Base-by-base conservation (phyloP, 2,329 filamentous ascomycete genomes). In the Chaetoscypha palmicola region DNA sequence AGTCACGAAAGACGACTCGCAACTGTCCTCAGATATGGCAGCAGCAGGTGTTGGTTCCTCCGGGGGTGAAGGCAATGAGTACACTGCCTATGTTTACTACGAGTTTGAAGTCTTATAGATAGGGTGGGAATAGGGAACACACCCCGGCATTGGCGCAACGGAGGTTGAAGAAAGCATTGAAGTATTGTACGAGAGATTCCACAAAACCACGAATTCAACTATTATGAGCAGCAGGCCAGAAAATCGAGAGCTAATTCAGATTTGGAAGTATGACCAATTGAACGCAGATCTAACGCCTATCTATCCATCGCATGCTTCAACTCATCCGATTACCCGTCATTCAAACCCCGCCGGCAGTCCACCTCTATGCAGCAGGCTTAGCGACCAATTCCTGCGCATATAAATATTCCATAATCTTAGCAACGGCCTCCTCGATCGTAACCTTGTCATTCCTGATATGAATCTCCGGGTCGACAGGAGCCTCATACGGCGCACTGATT, bases 81-180 rank as follows among this genome's bases (percentile, higher is more conserved):
- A 97, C 70, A 92, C 88, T 48, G 84, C 92, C 31, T 98, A 94
- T 67, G 92, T 97, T 62, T 96, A 90, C 71, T 98, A 97, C 68
- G 87, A 95, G 63, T 86, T 97, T 62, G 86, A 92, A 62, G 80
- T 97, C 54, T 55, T 62, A 61, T 63, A 60, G 56, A 51, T 52
- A 47, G 35, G 28, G 40, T 35, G 39, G 33, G 41, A 16, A 28
- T 28, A 19, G 39, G 20, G 36, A 30, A 16, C 21, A 48, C 24
- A 44, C 31, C 35, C 34, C 35, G 17, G 31, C 26, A 28, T 45
- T 50, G 50, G 50, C 48, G 53, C 44, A 48, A 48, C 28, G 26
- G 44, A n/a, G 33, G 16, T 35, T 39, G 37, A 24, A 51, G 46
- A 50, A 50, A 53, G 49, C 47, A 53, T 47, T 52, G 45, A 43